Base-by-base conservation (phyloP, 805 yeast species). In the Maudiozyma serrabonitensis region DNA sequence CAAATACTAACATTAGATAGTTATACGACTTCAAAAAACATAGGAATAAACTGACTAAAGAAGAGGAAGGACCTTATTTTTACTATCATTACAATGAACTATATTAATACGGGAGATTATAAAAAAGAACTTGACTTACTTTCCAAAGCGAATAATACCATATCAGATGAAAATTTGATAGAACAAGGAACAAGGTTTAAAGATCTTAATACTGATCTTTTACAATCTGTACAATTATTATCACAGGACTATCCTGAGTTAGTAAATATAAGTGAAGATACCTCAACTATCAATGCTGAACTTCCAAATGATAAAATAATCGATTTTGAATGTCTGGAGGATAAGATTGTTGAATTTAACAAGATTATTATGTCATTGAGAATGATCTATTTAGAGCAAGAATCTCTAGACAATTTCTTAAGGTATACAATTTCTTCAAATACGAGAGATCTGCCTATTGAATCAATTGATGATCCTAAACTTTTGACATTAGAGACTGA, bases 361-460 rank as follows among this genome's bases (percentile, higher is more conserved):
- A 43, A 55, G 34, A 45, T 63, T n/a, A 52, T 61, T 11, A 57
- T 56, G 18, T 43, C 55, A 6, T 44, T 65, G 28, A 60, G 56
- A 35, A 41, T 52, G 41, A 52, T 60, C 15, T 63, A 65, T 53
- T 49, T 65, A 46, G 66, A 65, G 47, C 64, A 62, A 48, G 69
- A 65, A 43, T 54, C 65, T 0, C 47, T 65, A 23, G 69, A 65
- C 46, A 57, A 59, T 47, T 64, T 64, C 46, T 50, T 64, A 35
- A 55, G 69, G 23, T 57, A 58, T 25, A 62, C 63, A 0, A 54
- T 64, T 19, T 59, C 65, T 6, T 54, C 63, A 4, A 45, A 47
- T 32, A 46, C 56, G 4, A 54, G 54, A 21, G 43, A 53, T 8
- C 40, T 56, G 42, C 55, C 56, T 23, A 32, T 64, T 3, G 51